Evolutionary conservation across 2,329 filamentous ascomycete genomes (phyloP).

Genomic region (Aspergillus ochraceus): DNA sequence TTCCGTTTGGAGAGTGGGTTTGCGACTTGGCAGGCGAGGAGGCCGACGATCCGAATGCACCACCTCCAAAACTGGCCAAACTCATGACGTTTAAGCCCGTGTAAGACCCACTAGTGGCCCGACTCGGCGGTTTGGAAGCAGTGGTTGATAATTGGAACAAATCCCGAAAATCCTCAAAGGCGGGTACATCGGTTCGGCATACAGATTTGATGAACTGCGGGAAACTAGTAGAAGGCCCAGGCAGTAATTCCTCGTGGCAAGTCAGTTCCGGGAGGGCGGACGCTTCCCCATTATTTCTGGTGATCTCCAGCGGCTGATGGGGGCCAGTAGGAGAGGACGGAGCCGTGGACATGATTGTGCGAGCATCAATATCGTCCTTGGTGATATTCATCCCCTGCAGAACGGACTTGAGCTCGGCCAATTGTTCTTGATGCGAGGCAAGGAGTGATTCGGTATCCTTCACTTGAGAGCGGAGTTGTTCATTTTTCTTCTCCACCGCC

Average conservation of each 20-base stretch:
- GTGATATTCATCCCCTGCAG: conserved; percentile 80
- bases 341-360: conserved; percentile 65
- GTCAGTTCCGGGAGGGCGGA: conserved; percentile 54
- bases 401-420: conserved; percentile 85
- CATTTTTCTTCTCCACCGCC: conserved; percentile 76
- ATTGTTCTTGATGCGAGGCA: conserved; percentile 87
- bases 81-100: conserved; percentile 62
- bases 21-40: conserved; percentile 61
- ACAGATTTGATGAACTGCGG: conserved; percentile 80
- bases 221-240: conserved; percentile 70
- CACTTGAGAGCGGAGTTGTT: conserved; percentile 81
- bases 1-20: conserved; percentile 53
- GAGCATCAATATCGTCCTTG: conserved; percentile 68
- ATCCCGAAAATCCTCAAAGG: conserved; percentile 82
- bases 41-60: conserved; percentile 57
- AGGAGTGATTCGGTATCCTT: conserved; percentile 83
- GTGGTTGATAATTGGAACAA: conserved; percentile 67
- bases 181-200: conserved; percentile 74
- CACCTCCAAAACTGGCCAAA: conserved; percentile 45
- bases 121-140: conserved; percentile 61
- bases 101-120: conserved; percentile 71
- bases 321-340: conserved; percentile 76
- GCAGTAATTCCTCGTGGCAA: conserved; percentile 54
- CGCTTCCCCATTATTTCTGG: conserved; percentile 61
- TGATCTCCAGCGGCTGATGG: conserved; percentile 54